phyloP scores from a whole-genome alignment of 306 rosid genomes.

The Vicia faba region DNA sequence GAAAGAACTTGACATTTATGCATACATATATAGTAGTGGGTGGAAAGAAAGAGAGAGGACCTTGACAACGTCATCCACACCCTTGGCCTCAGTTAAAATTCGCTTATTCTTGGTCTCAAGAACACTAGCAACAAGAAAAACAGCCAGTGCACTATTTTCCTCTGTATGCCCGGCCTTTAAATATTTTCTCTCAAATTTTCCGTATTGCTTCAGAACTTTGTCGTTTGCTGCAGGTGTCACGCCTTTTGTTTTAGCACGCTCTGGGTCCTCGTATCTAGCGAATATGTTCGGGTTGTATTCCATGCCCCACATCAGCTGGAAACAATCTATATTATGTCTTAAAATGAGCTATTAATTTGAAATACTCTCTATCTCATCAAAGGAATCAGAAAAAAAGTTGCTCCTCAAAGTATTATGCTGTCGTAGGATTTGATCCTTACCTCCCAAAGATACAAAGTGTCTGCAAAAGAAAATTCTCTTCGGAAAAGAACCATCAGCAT shows the following conservation, averaged over 20 bases:
- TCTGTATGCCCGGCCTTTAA: conserved; percentile 62
- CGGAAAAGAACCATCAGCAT: conserved; percentile 99
- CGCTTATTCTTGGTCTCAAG: conserved; percentile 79
- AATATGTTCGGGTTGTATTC: conserved; percentile 92
- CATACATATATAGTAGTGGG: background rate
- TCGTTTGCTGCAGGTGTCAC: conserved; percentile 44
- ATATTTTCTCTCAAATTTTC: conserved; percentile 81
- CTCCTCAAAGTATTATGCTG: conserved; percentile 24
- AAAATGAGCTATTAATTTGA: conserved; percentile 47
- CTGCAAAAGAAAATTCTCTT: conserved; percentile 91
- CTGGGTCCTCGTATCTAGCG: conserved; percentile 54
- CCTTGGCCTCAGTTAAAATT: conserved; percentile 83
- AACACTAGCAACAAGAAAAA: conserved; percentile 88
- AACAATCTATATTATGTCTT: conserved; percentile 74
- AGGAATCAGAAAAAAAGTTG: conserved; percentile 26
- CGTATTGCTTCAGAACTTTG: conserved; percentile 73
- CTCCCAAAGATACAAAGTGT: conserved; percentile 96
- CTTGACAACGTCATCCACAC: conserved; percentile 86
- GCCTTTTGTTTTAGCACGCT: conserved; percentile 31
- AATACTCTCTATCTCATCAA: conserved; percentile 32
- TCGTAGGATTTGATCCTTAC: conserved; percentile 49
- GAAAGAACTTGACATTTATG: conserved; percentile 8
- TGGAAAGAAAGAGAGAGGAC: conserved; percentile 43
- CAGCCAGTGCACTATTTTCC: conserved; percentile 56
- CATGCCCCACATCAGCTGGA: conserved; percentile 99